These are phyloP conservation scores for Penicillium canescens DNA, from an alignment of 495 filamentous ascomycete species.

Conservation along the genomic window DNA sequence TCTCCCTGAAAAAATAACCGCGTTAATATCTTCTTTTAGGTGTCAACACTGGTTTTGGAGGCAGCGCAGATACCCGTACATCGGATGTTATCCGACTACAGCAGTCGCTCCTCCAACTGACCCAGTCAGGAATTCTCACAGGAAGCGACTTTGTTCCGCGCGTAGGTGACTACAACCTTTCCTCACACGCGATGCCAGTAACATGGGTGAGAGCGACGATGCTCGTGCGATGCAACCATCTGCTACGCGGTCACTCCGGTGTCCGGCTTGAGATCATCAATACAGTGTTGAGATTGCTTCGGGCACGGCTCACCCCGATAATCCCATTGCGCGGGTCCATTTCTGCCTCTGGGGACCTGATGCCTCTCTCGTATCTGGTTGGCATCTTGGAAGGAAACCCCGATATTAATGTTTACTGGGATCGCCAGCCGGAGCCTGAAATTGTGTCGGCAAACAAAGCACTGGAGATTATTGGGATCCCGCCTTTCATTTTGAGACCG, in stretches of 20 bases:
- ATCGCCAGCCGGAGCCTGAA: constrained; percentile 5
- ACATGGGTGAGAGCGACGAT: constrained; percentile 43
- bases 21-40: background rate
- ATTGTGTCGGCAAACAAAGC: constrained; percentile 36
- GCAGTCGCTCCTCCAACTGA: constrained; percentile 48
- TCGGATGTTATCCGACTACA: constrained; percentile 45
- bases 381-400: constrained; percentile 60
- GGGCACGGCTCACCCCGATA: constrained; percentile 51
- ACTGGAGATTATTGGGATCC: constrained; percentile 39
- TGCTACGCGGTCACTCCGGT: constrained; percentile 57
- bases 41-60: constrained; percentile 64
- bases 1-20: background rate
- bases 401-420: constrained; percentile 38
- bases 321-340: constrained; percentile 65
- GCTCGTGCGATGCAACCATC: constrained; percentile 56
- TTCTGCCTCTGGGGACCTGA: constrained; percentile 68
- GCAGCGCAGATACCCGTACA: constrained; percentile 56
- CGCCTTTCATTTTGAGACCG: constrained; percentile 50
- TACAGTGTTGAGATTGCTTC: constrained; percentile 44
- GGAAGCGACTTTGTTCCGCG: background rate
- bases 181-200: constrained; percentile 33
- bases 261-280: constrained; percentile 52
- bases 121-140: constrained; percentile 32
- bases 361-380: constrained; percentile 61
- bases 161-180: background rate